Base-by-base conservation (phyloP, 495 filamentous ascomycete genomes). In the Parachaetomium inaequale region DNA sequence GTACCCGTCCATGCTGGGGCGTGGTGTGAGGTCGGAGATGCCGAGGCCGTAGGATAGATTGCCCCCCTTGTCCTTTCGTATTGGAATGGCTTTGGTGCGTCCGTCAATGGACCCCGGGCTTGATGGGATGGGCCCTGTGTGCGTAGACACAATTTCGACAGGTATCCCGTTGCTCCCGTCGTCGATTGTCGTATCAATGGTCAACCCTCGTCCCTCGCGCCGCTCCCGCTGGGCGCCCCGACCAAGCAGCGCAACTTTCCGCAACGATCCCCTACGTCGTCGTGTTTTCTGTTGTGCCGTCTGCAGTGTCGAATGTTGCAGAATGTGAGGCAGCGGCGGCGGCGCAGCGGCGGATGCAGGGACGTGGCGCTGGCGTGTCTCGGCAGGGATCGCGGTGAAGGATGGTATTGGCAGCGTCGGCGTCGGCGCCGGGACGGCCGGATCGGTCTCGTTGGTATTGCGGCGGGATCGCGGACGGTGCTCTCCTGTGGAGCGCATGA, bases 191-290 rank as follows among this genome's bases (percentile, higher is more conserved):
- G 67, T 79, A 31, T 82, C 83, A 53, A 78, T 75, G 46, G 74
- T 78, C 32, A 78, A 62, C 1, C 75, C 66, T 51, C 81, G 82
- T 31, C 66, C 61, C 54, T 83, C 81, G 52, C 74, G 74, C 61
- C 76, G 85, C 70, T 85, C 85, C 55, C 84, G 76, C 63, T 85
- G 79, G 5, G 80, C 83, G 43, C 88, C 84, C 49, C 88, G 84
- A 6, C 89, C 89, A 8, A 93, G 78, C 10, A 93, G 75, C 26
- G 90, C 91, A 3, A 90, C 89, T 66, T 93, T 94, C 45, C 90
- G 79, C 58, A 93, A 74, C 6, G 90, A 93, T 7, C 90, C 88
- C 63, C 88, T 86, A 46, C 93, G 86, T 59, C 87, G 85, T 26
- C 92, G 82, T 10, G 87, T 88, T 68, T 88, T 88, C 51, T 84